Evolutionary conservation across 2,329 filamentous ascomycete genomes (phyloP).

Genomic region (Scytalidium lignicola): DNA sequence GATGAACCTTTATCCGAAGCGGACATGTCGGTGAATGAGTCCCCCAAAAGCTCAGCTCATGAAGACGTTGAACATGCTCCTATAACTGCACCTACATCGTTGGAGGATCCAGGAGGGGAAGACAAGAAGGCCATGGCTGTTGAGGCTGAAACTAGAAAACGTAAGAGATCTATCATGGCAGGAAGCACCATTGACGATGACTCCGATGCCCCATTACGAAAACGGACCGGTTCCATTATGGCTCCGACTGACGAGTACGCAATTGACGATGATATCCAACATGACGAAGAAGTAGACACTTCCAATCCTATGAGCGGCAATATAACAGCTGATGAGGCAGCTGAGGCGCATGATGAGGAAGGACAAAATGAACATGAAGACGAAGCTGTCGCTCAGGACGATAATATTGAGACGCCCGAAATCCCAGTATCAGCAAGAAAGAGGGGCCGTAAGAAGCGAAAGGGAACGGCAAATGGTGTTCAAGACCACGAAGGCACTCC

Average conservation of each 20-base stretch:
- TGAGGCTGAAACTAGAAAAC: constrained; percentile 29
- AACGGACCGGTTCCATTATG: constrained; percentile 47
- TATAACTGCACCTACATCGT: constrained; percentile 30
- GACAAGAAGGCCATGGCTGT: constrained; percentile 16
- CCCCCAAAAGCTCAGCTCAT: constrained; percentile 32
- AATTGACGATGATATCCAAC: constrained; percentile 36
- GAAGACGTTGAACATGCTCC: constrained; percentile 30
- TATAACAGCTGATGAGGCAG: constrained; percentile 30
- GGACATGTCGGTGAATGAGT: constrained; percentile 33
- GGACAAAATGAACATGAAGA: constrained; percentile 33
- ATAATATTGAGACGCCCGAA: constrained; percentile 22
- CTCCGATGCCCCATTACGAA: constrained; percentile 35
- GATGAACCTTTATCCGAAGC: constrained; percentile 23
- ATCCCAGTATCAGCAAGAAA: constrained; percentile 15
- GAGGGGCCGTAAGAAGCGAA: constrained; percentile 30
- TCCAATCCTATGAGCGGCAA: constrained; percentile 26
- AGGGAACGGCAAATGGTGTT: constrained; percentile 19
- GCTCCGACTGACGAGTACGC: constrained; percentile 39
- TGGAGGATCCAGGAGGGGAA: constrained; percentile 23
- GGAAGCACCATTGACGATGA: constrained; percentile 27
- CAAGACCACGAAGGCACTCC: constrained; percentile 16
- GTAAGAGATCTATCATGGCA: constrained; percentile 30
- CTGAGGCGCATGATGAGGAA: constrained; percentile 42
- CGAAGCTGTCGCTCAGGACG: constrained; percentile 35
- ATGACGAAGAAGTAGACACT: constrained; percentile 34